phyloP scores from a whole-genome alignment of 1,284 basidiomycete species.

The Ganoderma sinense region DNA sequence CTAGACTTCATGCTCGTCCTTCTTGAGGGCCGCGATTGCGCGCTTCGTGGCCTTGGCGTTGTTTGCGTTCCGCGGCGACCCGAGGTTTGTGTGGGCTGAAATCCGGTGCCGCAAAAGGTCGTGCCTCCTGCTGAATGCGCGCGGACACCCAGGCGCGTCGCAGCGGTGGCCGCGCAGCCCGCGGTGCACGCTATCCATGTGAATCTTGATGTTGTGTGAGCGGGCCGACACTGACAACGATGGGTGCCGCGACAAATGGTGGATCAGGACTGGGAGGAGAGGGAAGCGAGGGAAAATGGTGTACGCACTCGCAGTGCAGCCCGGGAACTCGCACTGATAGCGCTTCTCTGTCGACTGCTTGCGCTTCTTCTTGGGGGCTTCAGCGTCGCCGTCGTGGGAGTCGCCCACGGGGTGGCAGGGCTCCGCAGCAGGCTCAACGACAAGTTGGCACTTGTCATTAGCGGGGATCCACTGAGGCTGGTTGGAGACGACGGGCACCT shows the following conservation, averaged over 20 bases:
- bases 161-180: constrained; percentile 13
- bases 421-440: too few relatives aligned
- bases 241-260: background rate
- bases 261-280: background rate
- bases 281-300: background rate
- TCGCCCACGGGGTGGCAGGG: background rate
- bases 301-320: background rate
- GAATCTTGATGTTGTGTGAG: constrained; percentile 21
- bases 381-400: background rate
- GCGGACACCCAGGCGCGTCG: background rate
- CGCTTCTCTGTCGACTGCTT: constrained; percentile 13
- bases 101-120: constrained; percentile 21
- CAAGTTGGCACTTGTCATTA: too few relatives aligned
- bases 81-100: constrained; percentile 19
- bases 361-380: background rate
- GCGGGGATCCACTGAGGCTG: too few relatives aligned
- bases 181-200: constrained; percentile 18
- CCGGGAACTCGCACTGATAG: constrained; percentile 5
- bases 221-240: constrained; percentile 14
- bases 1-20: background rate
- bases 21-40: background rate
- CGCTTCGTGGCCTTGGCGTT: background rate
- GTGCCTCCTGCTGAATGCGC: constrained; percentile 23
- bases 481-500: background rate
- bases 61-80: constrained; percentile 20